Base-by-base conservation (phyloP, 257 asterid species). In the Solanum medicagineum region DNA sequence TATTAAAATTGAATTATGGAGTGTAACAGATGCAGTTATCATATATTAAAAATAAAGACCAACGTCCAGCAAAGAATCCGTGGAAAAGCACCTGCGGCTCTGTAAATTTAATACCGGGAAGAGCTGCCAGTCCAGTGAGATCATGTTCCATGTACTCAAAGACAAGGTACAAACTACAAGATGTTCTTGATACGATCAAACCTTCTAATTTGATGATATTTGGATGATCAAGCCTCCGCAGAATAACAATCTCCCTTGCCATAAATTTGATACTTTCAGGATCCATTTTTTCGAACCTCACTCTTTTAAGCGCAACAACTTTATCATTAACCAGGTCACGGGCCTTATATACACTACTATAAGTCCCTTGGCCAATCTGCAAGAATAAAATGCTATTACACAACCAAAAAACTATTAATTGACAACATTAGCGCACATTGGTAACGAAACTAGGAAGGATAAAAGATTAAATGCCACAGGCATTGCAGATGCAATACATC, bases 111-210 rank as follows among this genome's bases (percentile, higher is more conserved):
- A 89, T 83, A 68, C 74, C 87, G 22, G 97, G 94, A 20, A 86
- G 88, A 40, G 94, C 86, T 51, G 86, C 87, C 89, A 93, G 89
- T 80, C 95, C 94, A n/a, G 97, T 86, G 71, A 93, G 90, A 89
- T 93, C 97, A 87, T 91, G 93, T n/a, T 89, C 92, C 96, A 93
- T 93, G 45, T 90, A 92, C 85, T 93, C 94, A 80, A 92, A 89
- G 20, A 93, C 93, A 26, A 93, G 91, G 85, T 91, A 92, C 86
- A 93, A 82, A 88, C 92, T 90, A 69, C 87, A 82, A 1, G 93
- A 87, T 77, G 86, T 85, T 60, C 90, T 85, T 73, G 97, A 92
- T 20, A 89, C 90, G 20, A 88, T 57, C 87, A 88, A 11, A 36
- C 87, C 87, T 62, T 88, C 87, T 69, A 88, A 68, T 81, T 84